Conservation (phyloP, 2,329 filamentous ascomycete species). For the Tothia fuscella region DNA sequence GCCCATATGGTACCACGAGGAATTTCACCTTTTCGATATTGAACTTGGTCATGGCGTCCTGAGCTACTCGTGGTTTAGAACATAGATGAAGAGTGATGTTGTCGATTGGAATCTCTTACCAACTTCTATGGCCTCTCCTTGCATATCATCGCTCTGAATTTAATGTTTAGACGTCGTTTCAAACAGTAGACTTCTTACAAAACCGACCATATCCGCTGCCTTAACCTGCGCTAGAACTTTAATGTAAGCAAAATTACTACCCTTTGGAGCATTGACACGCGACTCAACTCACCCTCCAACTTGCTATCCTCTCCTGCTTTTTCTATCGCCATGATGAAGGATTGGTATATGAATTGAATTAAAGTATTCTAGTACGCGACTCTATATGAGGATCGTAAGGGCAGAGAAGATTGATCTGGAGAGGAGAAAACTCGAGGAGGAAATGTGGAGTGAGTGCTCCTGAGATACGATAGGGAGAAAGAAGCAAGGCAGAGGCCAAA, state of each 20-base stretch:
- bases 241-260: slow-evolving; percentile 18
- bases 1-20: background rate
- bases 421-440: too few species aligned
- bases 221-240: slow-evolving; percentile 72
- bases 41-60: slow-evolving; percentile 60
- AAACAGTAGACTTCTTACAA: slow-evolving; percentile 22
- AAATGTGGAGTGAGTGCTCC: too few species aligned
- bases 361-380: background rate
- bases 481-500: too few species aligned
- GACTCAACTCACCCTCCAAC: slow-evolving; percentile 52
- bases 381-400: too few species aligned
- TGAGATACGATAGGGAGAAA: too few species aligned
- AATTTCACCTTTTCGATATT: slow-evolving; percentile 55
- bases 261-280: slow-evolving; percentile 8
- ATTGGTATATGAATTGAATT: background rate
- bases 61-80: too few species aligned
- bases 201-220: slow-evolving; percentile 99
- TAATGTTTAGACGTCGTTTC: slow-evolving; percentile 11
- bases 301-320: slow-evolving; percentile 16
- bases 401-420: too few species aligned
- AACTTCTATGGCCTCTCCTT: slow-evolving; percentile 87
- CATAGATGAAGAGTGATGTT: too few species aligned
- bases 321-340: slow-evolving; percentile 26
- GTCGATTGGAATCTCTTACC: slow-evolving; percentile 61
- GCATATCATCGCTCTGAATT: slow-evolving; percentile 85